Evolutionary conservation across 371 early-diverging fungal species (phyloP), one percentile per base, ranked within the genome.

Genomic region (Rhizopus sp.): DNA sequence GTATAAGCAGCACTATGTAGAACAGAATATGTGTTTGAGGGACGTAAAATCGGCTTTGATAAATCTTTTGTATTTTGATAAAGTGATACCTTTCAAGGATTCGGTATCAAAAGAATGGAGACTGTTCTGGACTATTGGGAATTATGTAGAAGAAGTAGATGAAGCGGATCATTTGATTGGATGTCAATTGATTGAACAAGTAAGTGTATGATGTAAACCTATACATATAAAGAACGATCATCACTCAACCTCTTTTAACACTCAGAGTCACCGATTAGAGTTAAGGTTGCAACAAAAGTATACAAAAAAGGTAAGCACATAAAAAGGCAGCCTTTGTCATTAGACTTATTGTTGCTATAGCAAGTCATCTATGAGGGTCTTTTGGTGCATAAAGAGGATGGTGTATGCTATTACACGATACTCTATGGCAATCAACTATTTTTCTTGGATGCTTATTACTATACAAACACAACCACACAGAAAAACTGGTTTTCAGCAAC

Each of bases 401-500:
- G 46, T 44, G 13, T 46, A 46, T n/a, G 9, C 29, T 53, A 51
- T 35, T 62, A 62, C 41, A 51, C 13, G 3, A 23, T 57, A 7
- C 29, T 62, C 1, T 62, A 56, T 34, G 62, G 62, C 0, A 40
- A 62, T 29, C 56, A 57, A 32, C 17, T 62, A n/a, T 62, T 62
- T 17, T 53, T 62, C 13, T 42, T 62, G 10, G 62, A 62, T 29
- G 31, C 16, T 10, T 34, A 38, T 3, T 62, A 56, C 34, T 46
- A 52, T 8, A 30, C 33, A 35, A 33, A 33, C 33, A 47, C 12
- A 38, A 39, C 6, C 49, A 33, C 13, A 3, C 31, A 12, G 10
- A 53, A 50, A 10, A 50, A 45, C 12, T 64, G 64, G 64, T 64
- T 59, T 47, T 55, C 59, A n/a, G 55, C 52, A 0, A 64, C 64